Base-by-base conservation (phyloP, 2,329 filamentous ascomycete genomes). In the Hypocrella siamensis region DNA sequence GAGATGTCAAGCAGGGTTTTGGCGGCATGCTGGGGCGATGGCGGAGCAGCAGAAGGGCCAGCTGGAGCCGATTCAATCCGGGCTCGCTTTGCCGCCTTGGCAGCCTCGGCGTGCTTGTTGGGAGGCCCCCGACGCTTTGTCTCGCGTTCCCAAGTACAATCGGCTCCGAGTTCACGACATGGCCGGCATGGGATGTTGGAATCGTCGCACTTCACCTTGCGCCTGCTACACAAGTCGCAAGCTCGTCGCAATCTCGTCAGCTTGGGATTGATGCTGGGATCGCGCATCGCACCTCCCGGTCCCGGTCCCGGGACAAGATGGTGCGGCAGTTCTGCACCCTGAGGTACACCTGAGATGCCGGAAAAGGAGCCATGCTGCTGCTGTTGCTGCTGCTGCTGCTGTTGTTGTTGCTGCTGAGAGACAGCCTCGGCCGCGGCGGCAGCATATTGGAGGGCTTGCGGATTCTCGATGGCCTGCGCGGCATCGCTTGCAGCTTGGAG, bases 121-220 rank as follows among this genome's bases (percentile, higher is more conserved):
- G 67, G 67, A 1, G 69, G 69, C 0, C 69, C 69, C 26, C 69
- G 64, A 18, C 70, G 62, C 44, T 71, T 73, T 45, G 68, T 70
- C 35, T 64, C 60, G 19, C 70, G 61, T 26, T 62, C 56, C 40
- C 67, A 72, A 34, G 67, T 73, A 48, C 69, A 74, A 31, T 68
- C 62, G 31, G 73, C 67, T 17, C 62, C 58, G 14, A 74, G 64
- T 34, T 72, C 66, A 36, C 56, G 52, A 40, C 69, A 74, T 4
- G 68, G 66, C 17, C 60, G 61, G 42, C 69, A 74, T 2, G 68
- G 68, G n/a, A 67, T 60, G 16, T 61, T 57, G 25, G 57, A 53
- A 38, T 70, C 67, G 45, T 72, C 67, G 47, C 68, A 73, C 52
- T 74, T 74, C 28, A 74, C 69, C 38, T 74, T 74, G 35, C 69